Percentiles rank a stretch among this genome's conserved stretches.
These are phyloP conservation scores for Rhizoclosmatium hyalinum DNA, from an alignment of 371 early-diverging fungal species.

Conservation along the genomic window DNA sequence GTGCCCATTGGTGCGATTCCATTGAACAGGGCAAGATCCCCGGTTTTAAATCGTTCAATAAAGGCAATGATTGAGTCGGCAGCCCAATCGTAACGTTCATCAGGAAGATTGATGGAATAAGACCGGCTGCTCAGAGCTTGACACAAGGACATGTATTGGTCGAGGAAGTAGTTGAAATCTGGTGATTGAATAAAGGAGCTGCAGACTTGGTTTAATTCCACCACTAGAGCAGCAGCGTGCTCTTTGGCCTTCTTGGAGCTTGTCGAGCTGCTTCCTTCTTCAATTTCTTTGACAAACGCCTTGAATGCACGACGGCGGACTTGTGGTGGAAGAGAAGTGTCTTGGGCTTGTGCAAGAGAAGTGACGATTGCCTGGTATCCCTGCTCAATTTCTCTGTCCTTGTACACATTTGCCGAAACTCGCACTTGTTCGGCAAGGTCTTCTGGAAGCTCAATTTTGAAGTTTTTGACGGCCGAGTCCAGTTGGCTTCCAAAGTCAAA, in stretches of 20 bases:
- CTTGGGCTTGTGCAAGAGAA: neutral
- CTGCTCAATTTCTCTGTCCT: neutral
- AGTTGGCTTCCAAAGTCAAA: neutral
- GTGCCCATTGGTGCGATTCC: neutral
- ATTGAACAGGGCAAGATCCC: neutral
- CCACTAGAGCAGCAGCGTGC: neutral
- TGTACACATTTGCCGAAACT: neutral
- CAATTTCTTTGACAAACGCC: neutral
- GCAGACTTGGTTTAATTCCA: neutral
- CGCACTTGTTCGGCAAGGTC: neutral
- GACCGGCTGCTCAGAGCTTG: neutral
- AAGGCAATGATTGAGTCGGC: neutral
- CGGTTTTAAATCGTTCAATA: neutral
- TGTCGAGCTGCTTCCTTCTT: neutral
- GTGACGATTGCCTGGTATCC: neutral
- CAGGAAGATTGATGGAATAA: neutral
- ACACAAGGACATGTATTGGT: neutral
- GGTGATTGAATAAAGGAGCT: neutral
- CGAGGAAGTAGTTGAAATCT: neutral
- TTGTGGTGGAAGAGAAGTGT: neutral
- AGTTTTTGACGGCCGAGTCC: neutral
- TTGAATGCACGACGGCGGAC: neutral
- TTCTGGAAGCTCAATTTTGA: neutral
- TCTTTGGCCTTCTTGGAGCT: neutral
- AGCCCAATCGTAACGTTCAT: constrained; percentile 1